A percentile compares a stretch with the other conserved stretches of the same genome.
Conservation (phyloP, 2,329 filamentous ascomycete genomes). For the Plectosphaerella plurivora region DNA sequence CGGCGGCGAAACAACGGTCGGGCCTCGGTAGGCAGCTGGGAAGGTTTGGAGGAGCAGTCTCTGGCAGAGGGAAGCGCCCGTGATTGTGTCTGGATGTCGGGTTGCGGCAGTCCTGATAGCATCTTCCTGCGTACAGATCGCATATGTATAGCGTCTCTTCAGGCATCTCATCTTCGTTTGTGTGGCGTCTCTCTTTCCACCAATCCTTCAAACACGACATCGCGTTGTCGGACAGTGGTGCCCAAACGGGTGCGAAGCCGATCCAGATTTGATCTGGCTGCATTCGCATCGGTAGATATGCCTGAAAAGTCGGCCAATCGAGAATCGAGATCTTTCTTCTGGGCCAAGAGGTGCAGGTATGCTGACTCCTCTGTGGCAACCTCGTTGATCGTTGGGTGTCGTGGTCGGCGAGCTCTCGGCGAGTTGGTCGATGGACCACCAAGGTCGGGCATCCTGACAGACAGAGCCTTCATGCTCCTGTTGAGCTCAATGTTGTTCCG, state of each 20-base stretch:
- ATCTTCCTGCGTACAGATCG: too few species aligned
- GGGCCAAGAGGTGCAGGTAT: conserved; percentile 51
- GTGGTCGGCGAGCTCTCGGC: conserved; percentile 10
- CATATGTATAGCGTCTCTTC: too few species aligned
- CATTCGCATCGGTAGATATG: conserved; percentile 65
- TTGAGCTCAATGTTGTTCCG: conserved; percentile 71
- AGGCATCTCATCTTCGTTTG: conserved; percentile 26
- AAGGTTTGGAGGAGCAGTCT: conserved; percentile 65
- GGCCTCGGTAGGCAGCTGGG: conserved; percentile 66
- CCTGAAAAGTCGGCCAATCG: conserved; percentile 65
- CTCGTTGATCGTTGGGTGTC: conserved; percentile 50
- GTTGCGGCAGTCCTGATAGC: neutral
- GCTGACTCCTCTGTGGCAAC: conserved; percentile 54
- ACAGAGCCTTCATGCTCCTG: conserved; percentile 63
- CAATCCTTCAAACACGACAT: conserved; percentile 70
- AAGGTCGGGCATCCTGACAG: conserved; percentile 64
- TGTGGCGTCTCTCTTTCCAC: conserved; percentile 58
- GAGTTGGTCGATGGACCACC: conserved; percentile 27
- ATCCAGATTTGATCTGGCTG: conserved; percentile 68
- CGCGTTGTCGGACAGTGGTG: conserved; percentile 57
- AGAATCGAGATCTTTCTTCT: conserved; percentile 55
- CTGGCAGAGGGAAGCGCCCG: conserved; percentile 56
- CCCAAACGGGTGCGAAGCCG: conserved; percentile 60
- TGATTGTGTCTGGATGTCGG: neutral
- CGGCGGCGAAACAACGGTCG: conserved; percentile 49